These are phyloP conservation scores for Cytospora chrysosperma DNA, from an alignment of 2,329 filamentous ascomycete genomes.

Conservation along the genomic window DNA sequence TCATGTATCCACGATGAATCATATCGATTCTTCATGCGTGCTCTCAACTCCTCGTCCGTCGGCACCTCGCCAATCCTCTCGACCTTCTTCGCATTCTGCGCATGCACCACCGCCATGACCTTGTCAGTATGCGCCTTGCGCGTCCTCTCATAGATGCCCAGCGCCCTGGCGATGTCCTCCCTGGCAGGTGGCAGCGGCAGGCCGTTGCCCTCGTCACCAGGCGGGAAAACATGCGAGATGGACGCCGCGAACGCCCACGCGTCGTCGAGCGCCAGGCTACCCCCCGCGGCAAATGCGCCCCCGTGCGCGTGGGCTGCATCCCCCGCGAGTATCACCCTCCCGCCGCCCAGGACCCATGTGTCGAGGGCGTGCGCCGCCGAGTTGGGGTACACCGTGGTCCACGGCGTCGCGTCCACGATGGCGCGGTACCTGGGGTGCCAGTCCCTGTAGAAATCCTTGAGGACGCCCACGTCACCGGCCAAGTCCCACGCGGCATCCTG, in stretches of 20 bases:
- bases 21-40: slow-evolving; percentile 36
- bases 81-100: slow-evolving; percentile 31
- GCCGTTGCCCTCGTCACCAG: neutral
- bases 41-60: slow-evolving; percentile 39
- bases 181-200: slow-evolving; percentile 14
- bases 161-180: slow-evolving; percentile 30
- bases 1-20: slow-evolving; percentile 46
- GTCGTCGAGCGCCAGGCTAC: slow-evolving; percentile 41
- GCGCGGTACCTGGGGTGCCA: slow-evolving; percentile 43
- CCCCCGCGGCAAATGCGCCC: slow-evolving; percentile 41
- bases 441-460: slow-evolving; percentile 39
- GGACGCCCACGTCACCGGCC: slow-evolving; percentile 36
- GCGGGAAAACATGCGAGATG: slow-evolving; percentile 37
- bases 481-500: slow-evolving; percentile 39
- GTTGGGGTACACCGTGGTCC: slow-evolving; percentile 43
- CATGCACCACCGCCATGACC: slow-evolving; percentile 36
- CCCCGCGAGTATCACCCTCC: slow-evolving; percentile 38
- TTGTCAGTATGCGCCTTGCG: slow-evolving; percentile 42
- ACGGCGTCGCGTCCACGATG: slow-evolving; percentile 41
- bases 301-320: slow-evolving; percentile 44
- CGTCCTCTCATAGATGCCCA: slow-evolving; percentile 43
- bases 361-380: slow-evolving; percentile 39
- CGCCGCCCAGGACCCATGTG: slow-evolving; percentile 41
- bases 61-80: slow-evolving; percentile 29
- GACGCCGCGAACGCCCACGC: slow-evolving; percentile 42